Evolutionary conservation across 2,329 filamentous ascomycete genomes (phyloP).

Genomic region (Pyricularia sp.): DNA sequence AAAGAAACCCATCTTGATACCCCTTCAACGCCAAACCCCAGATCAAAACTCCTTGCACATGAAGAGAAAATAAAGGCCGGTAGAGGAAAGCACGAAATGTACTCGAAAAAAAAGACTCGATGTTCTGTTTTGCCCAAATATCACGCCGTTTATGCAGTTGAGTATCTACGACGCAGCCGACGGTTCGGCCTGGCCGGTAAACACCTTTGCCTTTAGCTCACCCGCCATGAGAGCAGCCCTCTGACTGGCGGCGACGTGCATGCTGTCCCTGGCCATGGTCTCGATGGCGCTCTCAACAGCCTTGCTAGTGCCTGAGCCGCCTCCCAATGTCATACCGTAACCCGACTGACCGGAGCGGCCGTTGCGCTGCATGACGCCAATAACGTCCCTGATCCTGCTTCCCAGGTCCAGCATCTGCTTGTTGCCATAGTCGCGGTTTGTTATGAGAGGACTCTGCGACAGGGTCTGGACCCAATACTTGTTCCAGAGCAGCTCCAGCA

Average conservation of each 20-base stretch:
- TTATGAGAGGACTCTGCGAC: conserved; percentile 77
- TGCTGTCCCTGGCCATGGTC: conserved; percentile 48
- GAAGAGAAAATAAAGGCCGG: neutral
- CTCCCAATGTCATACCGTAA: conserved; percentile 13
- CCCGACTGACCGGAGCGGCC: conserved; percentile 13
- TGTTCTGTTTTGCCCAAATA: neutral
- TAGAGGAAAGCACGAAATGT: neutral
- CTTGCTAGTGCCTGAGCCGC: conserved; percentile 10
- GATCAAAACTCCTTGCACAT: neutral
- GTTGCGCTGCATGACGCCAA: conserved; percentile 20
- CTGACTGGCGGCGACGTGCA: conserved; percentile 48
- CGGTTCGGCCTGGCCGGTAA: conserved; percentile 17
- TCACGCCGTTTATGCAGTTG: neutral
- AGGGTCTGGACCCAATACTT: conserved; percentile 98
- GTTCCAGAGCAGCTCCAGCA: conserved; percentile 88
- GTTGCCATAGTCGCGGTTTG: conserved; percentile 84
- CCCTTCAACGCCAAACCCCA: neutral
- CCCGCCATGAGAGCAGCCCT: conserved; percentile 47
- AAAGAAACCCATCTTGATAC: neutral
- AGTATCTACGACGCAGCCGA: neutral
- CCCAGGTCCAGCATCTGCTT: conserved; percentile 86
- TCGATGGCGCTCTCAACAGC: conserved; percentile 36
- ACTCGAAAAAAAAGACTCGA: neutral
- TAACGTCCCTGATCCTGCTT: conserved; percentile 63
- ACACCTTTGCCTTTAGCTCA: conserved; percentile 51